These are phyloP conservation scores for Solanum medicagineum DNA, from an alignment of 257 asterid genomes.

Conservation along the genomic window DNA sequence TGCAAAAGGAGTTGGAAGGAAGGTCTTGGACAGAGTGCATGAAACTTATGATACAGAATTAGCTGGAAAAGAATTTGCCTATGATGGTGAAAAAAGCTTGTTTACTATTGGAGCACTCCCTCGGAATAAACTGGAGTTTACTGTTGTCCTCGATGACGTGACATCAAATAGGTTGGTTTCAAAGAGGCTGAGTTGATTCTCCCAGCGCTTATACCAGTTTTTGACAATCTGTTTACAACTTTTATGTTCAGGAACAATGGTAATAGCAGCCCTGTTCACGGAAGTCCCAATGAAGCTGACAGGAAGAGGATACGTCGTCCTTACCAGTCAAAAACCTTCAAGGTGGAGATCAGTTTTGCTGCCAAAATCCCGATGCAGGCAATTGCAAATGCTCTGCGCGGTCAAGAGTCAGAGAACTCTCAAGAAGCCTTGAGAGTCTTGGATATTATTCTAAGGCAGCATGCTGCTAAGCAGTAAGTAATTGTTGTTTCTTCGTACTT, in stretches of 20 bases:
- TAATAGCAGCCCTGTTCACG: constrained; percentile 52
- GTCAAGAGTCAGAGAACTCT: constrained; percentile 82
- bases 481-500: neutral
- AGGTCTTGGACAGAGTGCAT: constrained; percentile 68
- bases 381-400: constrained; percentile 73
- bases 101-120: constrained; percentile 88
- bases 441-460: constrained; percentile 87
- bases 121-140: constrained; percentile 69
- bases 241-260: constrained; percentile 51
- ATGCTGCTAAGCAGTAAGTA: constrained; percentile 89
- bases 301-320: constrained; percentile 60
- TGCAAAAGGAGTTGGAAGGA: constrained; percentile 85
- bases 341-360: constrained; percentile 77
- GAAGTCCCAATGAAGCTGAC: constrained; percentile 44
- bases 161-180: constrained; percentile 51
- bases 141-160: constrained; percentile 73
- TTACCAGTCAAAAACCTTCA: constrained; percentile 59
- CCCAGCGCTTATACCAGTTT: neutral
- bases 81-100: constrained; percentile 84
- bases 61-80: constrained; percentile 71
- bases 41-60: constrained; percentile 62
- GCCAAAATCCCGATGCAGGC: constrained; percentile 86
- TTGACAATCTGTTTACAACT: neutral
- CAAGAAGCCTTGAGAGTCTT: constrained; percentile 71
- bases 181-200: neutral